phyloP scores from a whole-genome alignment of 2,329 filamentous ascomycete genomes.

The Triangularia setosa region DNA sequence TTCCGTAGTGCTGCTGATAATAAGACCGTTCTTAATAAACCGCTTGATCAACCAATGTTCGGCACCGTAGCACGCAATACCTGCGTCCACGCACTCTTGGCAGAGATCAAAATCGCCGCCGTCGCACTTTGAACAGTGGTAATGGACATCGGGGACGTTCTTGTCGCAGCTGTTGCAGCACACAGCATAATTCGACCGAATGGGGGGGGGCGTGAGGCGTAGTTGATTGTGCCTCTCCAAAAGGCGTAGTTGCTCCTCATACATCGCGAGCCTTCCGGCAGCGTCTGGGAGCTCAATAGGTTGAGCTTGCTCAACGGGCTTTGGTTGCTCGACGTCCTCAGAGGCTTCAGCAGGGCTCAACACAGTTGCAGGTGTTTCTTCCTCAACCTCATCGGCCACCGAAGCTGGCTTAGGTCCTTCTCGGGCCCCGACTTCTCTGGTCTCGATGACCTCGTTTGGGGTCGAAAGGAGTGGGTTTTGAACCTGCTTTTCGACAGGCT shows the following conservation, averaged over 20 bases:
- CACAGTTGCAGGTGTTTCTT: neutral
- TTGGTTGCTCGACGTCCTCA: neutral
- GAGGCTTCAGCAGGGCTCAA: neutral
- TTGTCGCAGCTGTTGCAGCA: constrained; percentile 90
- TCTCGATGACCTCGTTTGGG: constrained; percentile 17
- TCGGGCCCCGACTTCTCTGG: constrained; percentile 12
- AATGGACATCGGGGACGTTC: constrained; percentile 77
- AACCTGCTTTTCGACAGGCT: neutral
- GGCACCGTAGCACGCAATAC: constrained; percentile 71
- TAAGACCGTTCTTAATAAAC: constrained; percentile 69
- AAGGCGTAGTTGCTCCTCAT: neutral
- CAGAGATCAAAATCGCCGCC: constrained; percentile 94
- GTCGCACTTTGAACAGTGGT: constrained; percentile 91
- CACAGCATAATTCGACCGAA: constrained; percentile 63
- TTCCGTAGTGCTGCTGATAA: constrained; percentile 83
- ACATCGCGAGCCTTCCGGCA: neutral
- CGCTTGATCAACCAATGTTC: constrained; percentile 96
- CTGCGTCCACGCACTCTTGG: constrained; percentile 68
- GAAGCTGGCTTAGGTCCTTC: neutral
- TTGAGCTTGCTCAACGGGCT: neutral
- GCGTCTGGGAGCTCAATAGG: neutral
- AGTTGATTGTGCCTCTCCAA: neutral
- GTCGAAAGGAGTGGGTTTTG: constrained; percentile 7
- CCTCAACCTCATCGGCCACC: constrained; percentile 10
- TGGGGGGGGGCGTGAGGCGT: constrained; percentile 13